Percentiles rank a stretch among this genome's conserved stretches.
Evolutionary conservation across 73 alveolate genomes (phyloP).

Genomic region (Paramecium caudatum): DNA sequence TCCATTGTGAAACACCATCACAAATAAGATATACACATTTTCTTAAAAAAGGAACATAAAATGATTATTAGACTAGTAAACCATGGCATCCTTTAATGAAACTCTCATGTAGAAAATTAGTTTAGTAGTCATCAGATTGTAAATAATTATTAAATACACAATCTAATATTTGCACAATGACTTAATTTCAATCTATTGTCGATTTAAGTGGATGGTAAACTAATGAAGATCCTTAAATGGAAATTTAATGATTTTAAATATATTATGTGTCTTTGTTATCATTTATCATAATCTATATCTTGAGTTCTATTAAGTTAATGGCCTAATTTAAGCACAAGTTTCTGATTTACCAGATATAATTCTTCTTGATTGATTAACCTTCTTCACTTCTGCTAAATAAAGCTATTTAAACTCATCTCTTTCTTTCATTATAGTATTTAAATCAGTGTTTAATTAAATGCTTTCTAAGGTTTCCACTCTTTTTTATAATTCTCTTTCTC

Average conservation of each 20-base stretch:
- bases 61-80: not conserved
- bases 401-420: constrained; percentile 69
- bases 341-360: not conserved
- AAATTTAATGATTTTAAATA: not conserved
- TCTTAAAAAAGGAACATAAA: not conserved
- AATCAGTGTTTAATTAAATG: constrained; percentile 29
- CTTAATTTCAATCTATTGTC: not conserved
- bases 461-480: constrained; percentile 57
- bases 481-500: constrained; percentile 64
- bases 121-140: not conserved
- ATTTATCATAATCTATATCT: constrained; percentile 11
- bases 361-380: constrained; percentile 41
- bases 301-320: not conserved
- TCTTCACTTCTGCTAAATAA: constrained; percentile 43
- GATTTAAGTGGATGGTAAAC: constrained; percentile 22
- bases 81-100: not conserved
- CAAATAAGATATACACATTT: not conserved
- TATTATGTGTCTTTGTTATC: too few species aligned
- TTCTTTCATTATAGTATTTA: constrained; percentile 54
- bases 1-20: not conserved
- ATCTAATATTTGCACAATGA: not conserved
- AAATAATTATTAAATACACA: not conserved
- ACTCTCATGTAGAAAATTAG: not conserved
- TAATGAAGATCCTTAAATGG: constrained; percentile 19
- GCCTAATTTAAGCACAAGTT: not conserved